Base-by-base conservation (phyloP, 176 grass and related monocot genomes). In the Luzula sylvatica region DNA sequence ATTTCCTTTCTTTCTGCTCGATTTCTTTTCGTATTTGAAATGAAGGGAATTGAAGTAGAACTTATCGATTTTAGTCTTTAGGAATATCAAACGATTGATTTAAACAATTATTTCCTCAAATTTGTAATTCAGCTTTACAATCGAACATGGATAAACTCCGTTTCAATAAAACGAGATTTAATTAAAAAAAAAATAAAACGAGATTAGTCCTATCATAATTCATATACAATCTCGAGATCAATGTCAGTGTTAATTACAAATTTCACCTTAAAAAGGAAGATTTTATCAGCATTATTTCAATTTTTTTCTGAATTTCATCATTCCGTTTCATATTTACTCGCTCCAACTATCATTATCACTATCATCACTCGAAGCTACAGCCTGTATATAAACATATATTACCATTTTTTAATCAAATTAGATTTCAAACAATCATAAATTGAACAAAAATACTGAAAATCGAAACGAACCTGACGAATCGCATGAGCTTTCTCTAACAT, bases 401-500 rank as follows among this genome's bases (percentile, higher is more conserved):
- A 17, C 54, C 21, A 19, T 12, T 26, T 54, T 44, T 9, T 35
- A 35, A 35, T 35, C 9, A 42, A 26, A 20, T 46, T 11, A 4
- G 38, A 59, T 7, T 28, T 70, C 18, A 21, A 59, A 6, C 11
- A 29, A 69, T 23, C 4, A 57, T 7, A 11, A 11, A 20, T 9
- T 35, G 17, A 57, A 4, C 16, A 68, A 45, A 26, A 35, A 16
- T 21, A 12, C 8, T 26, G 32, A 23, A 42, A 3, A 54, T n/a
- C 5, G 19, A 48, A 2, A 58, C 38, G 47, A 38, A 98, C 93
- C 86, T 98, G 82, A 28, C 78, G 93, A 78, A 98, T 98, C 9
- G 86, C 93, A 12, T 83, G 81, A 62, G 78, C 93, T 76, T 80
- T 92, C 75, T 98, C 82, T 29, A 98, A 66, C 62, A 98, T 98